These are phyloP conservation scores for Ophiostoma populinum DNA, from an alignment of 2,329 filamentous ascomycete species.

Conservation along the genomic window DNA sequence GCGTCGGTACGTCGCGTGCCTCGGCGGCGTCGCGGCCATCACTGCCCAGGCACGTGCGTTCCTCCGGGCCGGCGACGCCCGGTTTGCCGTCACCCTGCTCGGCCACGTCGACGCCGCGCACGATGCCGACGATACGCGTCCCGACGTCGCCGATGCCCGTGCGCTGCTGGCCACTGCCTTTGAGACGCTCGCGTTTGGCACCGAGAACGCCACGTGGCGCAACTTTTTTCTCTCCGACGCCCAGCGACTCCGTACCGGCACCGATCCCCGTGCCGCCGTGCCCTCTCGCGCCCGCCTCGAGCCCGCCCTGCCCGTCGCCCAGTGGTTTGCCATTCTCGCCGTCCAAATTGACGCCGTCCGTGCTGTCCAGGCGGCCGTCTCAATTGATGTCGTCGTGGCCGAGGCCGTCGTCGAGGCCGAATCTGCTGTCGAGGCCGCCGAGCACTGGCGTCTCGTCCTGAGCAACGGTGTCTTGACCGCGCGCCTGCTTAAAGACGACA, in stretches of 20 bases:
- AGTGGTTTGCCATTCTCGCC: conserved; percentile 2
- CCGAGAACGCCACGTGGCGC: conserved; percentile 6
- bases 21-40: conserved; percentile 3
- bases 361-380: background rate
- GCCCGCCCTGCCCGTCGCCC: conserved; percentile 1
- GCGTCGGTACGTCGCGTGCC: conserved; percentile 1
- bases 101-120: conserved; percentile 2
- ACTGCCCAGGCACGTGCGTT: conserved; percentile 2
- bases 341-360: conserved; percentile 1
- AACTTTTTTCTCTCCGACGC: conserved; percentile 5
- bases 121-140: too few relatives aligned
- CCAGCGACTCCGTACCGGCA: conserved; percentile 4
- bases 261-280: conserved; percentile 1
- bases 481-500: too few relatives aligned
- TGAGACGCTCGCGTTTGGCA: conserved; percentile 4
- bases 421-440: background rate
- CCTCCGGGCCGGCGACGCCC: conserved; percentile 3
- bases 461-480: conserved; percentile 4
- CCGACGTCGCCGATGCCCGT: too few relatives aligned
- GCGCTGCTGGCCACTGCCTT: conserved; percentile 4
- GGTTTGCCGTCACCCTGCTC: conserved; percentile 5
- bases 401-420: too few relatives aligned
- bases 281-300: background rate
- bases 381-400: background rate
- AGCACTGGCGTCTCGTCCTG: conserved; percentile 1